These are phyloP conservation scores for Microcera coccophila DNA, from an alignment of 2,329 filamentous ascomycete species.

Conservation along the genomic window DNA sequence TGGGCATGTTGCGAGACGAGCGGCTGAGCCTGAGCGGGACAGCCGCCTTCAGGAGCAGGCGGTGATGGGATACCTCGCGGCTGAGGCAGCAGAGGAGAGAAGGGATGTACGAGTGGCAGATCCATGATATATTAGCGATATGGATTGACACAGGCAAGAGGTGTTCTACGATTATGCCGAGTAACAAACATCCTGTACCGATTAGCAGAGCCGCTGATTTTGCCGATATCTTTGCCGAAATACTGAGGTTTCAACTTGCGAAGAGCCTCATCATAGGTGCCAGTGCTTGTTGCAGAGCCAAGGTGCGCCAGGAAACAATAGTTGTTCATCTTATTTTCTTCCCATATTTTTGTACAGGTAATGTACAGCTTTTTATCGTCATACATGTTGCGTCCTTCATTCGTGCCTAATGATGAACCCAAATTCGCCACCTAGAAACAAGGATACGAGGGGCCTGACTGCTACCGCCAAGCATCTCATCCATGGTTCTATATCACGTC, in stretches of 20 bases:
- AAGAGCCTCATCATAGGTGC: no score
- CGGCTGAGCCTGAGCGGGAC: slow-evolving; percentile 22
- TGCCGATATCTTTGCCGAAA: no score
- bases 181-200: no score
- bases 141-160: no score
- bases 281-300: no score
- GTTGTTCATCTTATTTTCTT: slow-evolving; percentile 10
- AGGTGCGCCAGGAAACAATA: no score
- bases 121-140: no score
- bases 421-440: background rate
- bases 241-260: no score
- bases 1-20: slow-evolving; percentile 47
- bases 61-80: slow-evolving; percentile 42
- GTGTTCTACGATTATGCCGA: no score
- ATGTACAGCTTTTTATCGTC: slow-evolving; percentile 18
- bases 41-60: slow-evolving; percentile 31
- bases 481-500: slow-evolving; percentile 2
- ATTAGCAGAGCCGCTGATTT: no score
- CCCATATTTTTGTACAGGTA: slow-evolving; percentile 21
- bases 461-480: slow-evolving; percentile 7
- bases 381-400: slow-evolving; percentile 1
- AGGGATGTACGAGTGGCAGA: slow-evolving; percentile 3
- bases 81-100: slow-evolving; percentile 42
- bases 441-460: slow-evolving; percentile 6
- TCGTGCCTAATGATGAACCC: background rate